Percentiles rank a stretch among this genome's conserved stretches.
These are phyloP conservation scores for Trametes pubescens DNA, from an alignment of 1,284 basidiomycete species.

Conservation along the genomic window DNA sequence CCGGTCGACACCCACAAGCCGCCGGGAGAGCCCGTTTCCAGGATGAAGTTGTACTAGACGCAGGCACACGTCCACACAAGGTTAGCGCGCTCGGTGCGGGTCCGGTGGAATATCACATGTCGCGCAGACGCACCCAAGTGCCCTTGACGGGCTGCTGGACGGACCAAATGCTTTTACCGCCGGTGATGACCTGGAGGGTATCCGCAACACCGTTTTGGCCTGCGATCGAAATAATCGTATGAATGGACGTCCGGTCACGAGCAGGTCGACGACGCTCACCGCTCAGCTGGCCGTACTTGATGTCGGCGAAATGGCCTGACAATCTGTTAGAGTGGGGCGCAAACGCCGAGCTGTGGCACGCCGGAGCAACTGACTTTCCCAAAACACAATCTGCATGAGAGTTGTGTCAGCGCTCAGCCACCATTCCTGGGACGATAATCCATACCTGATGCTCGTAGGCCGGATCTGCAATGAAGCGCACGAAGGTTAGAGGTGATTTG, in stretches of 20 bases:
- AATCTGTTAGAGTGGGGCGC: neutral
- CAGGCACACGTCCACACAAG: neutral
- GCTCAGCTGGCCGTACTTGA: conserved; percentile 39
- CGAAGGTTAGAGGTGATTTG: neutral
- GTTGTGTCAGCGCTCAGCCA: conserved; percentile 1
- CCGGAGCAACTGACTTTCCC: conserved; percentile 28
- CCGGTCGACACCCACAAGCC: conserved; percentile 42
- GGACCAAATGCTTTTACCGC: conserved; percentile 39
- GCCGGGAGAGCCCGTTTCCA: conserved; percentile 38
- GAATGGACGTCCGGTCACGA: conserved; percentile 1
- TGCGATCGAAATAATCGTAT: conserved; percentile 4
- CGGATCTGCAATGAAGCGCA: conserved; percentile 26
- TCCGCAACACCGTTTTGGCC: conserved; percentile 39
- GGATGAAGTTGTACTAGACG: conserved; percentile 39
- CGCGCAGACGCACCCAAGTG: conserved; percentile 34
- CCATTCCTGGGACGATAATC: neutral
- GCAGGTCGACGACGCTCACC: conserved; percentile 15
- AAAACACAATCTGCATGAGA: conserved; percentile 36
- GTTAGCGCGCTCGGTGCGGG: neutral
- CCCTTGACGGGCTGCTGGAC: conserved; percentile 37
- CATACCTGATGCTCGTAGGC: conserved; percentile 39
- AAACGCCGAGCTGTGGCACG: neutral
- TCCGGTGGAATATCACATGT: neutral
- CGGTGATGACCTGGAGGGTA: conserved; percentile 39
- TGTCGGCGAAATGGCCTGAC: conserved; percentile 36